phyloP scores from a whole-genome alignment of 1,284 basidiomycete genomes.

The Leucoagaricus sp. region DNA sequence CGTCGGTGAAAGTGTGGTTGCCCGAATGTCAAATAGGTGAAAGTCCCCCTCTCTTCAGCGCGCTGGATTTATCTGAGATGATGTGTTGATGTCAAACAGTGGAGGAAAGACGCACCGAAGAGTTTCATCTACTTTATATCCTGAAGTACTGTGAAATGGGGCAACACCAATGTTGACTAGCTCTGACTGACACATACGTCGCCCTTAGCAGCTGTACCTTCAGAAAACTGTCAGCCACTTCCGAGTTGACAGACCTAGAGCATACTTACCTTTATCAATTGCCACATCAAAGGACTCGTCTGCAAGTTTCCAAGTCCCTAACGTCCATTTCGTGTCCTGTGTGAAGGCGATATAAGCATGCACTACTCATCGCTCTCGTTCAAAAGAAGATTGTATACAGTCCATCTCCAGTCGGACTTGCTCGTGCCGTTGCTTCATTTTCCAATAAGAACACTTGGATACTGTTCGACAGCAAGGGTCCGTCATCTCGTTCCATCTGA shows the following conservation, averaged over 20 bases:
- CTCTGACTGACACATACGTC: slow-evolving; percentile 81
- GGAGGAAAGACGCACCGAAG: slow-evolving; percentile 54
- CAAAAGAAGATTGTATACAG: slow-evolving; percentile 49
- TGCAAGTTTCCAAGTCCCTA: slow-evolving; percentile 67
- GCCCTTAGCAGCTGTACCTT: slow-evolving; percentile 78
- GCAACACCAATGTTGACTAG: neutral
- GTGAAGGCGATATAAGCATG: neutral
- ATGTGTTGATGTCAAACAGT: neutral
- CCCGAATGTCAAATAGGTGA: slow-evolving; percentile 88
- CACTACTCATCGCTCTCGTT: neutral
- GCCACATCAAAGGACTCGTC: slow-evolving; percentile 78
- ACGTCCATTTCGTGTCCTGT: slow-evolving; percentile 90
- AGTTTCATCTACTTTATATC: slow-evolving; percentile 88
- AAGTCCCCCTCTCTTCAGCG: slow-evolving; percentile 66
- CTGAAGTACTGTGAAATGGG: slow-evolving; percentile 37
- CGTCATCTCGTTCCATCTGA: neutral
- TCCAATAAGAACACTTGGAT: slow-evolving; percentile 79
- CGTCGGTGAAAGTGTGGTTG: slow-evolving; percentile 88
- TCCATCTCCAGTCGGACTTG: slow-evolving; percentile 68
- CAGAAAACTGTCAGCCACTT: neutral
- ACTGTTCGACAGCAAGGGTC: slow-evolving; percentile 47
- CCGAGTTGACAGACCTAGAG: neutral
- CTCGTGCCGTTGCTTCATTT: slow-evolving; percentile 73
- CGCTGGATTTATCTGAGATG: slow-evolving; percentile 40
- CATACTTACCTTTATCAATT: slow-evolving; percentile 78